phyloP scores from a whole-genome alignment of 2,329 filamentous ascomycete species.

The Calonectria henricotiae region DNA sequence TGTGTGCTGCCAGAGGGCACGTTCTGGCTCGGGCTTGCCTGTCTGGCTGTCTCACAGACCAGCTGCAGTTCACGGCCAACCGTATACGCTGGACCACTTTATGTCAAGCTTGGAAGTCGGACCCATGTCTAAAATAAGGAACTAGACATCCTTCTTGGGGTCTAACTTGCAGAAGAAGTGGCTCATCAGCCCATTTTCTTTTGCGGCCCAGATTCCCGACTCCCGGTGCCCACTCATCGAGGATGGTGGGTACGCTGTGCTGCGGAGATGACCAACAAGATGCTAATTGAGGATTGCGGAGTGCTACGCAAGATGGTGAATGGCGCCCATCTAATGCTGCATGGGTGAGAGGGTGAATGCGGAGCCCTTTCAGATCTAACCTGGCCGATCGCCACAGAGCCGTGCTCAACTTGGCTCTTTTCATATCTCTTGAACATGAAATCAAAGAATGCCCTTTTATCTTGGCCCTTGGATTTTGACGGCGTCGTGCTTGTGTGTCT shows the following conservation, averaged over 20 bases:
- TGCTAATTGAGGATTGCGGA: conserved; percentile 10
- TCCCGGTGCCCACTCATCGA: conserved; percentile 10
- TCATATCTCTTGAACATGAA: background rate
- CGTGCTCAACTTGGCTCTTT: background rate
- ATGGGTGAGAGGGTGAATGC: conserved; percentile 11
- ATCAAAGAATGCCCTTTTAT: background rate
- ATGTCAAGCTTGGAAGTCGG: conserved; percentile 21
- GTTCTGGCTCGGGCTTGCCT: background rate
- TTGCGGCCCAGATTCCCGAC: conserved; percentile 3
- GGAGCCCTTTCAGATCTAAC: conserved; percentile 4
- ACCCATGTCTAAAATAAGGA: conserved; percentile 1
- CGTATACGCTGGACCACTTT: conserved; percentile 6
- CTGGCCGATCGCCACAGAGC: conserved; percentile 9
- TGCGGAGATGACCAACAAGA: conserved; percentile 21
- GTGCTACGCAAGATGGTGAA: conserved; percentile 7
- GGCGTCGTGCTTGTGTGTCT: background rate
- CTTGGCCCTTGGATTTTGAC: background rate
- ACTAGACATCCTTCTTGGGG: background rate
- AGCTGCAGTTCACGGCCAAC: conserved; percentile 2
- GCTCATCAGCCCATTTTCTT: conserved; percentile 14
- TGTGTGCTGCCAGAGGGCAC: conserved; percentile 1
- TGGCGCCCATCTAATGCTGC: conserved; percentile 12
- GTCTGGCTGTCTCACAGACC: background rate
- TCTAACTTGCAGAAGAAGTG: conserved; percentile 5
- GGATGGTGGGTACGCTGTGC: background rate